These are phyloP conservation scores for Aspergillus nidulans DNA, from an alignment of 495 filamentous ascomycete genomes.

Conservation along the genomic window DNA sequence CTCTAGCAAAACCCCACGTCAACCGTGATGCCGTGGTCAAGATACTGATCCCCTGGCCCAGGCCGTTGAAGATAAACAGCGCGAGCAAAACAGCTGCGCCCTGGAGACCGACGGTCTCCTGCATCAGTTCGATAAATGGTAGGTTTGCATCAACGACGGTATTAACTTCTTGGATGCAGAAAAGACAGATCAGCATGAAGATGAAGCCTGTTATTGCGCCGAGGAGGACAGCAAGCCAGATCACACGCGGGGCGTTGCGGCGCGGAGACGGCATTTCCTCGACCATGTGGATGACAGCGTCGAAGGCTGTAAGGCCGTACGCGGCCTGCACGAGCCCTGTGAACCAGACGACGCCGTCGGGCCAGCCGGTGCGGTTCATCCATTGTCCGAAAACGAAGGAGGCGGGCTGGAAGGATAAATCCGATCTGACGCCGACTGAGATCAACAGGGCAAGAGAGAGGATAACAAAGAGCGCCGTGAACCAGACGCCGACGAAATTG, in stretches of 20 bases:
- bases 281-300: conserved; percentile 61
- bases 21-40: conserved; percentile 49
- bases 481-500: conserved; percentile 47
- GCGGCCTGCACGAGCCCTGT: conserved; percentile 58
- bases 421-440: conserved; percentile 34
- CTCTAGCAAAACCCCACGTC: conserved; percentile 55
- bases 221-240: conserved; percentile 39
- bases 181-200: conserved; percentile 71
- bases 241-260: conserved; percentile 37
- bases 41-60: conserved; percentile 41
- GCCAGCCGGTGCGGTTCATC: conserved; percentile 60
- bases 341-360: conserved; percentile 59
- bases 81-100: conserved; percentile 36
- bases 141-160: conserved; percentile 48
- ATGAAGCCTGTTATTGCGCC: conserved; percentile 60
- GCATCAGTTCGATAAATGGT: conserved; percentile 44
- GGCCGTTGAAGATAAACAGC: conserved; percentile 47
- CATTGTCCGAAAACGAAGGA: conserved; percentile 54
- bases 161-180: conserved; percentile 62
- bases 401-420: conserved; percentile 38
- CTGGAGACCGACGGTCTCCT: conserved; percentile 37
- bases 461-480: conserved; percentile 39
- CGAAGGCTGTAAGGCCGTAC: conserved; percentile 57
- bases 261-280: conserved; percentile 45
- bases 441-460: conserved; percentile 43